Base-by-base conservation (phyloP, 2,329 filamentous ascomycete species). In the Scedosporium dehoogii region DNA sequence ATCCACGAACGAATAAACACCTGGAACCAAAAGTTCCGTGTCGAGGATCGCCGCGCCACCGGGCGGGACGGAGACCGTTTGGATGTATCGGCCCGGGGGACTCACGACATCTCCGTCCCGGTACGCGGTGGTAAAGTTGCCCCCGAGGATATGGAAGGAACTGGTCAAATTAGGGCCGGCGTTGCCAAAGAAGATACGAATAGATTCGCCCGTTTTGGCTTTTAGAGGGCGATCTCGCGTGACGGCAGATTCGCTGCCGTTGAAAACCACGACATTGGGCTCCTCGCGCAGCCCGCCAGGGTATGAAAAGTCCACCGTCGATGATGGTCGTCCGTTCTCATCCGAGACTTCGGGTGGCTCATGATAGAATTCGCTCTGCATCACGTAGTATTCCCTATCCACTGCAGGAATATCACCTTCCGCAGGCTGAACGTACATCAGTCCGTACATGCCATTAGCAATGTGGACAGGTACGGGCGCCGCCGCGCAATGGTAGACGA, bases 361-460 rank as follows among this genome's bases (percentile, higher is more conserved):
- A 51, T 73, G 71, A 63, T 73, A 74, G 62, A 73, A 72, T 62
- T 73, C 72, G 64, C 71, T 73, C 64, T 74, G 72, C 69, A 74
- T 70, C 18, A 74, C 72, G 64, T 71, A 74, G 64, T 73, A 74
- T 60, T 74, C 72, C 16, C 65, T 63, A 53, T 73, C 71, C 9
- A 72, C 72, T 0, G 68, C 63, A 0, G 71, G 70, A 0, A 73
- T 68, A 21, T 67, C 66, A 6, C 66, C 66, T 21, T 71, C 66
- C 9, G 68, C 72, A 2, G 71, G 70, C 64, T 73, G 71, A 14
- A 73, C 72, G 65, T 73, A 73, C 57, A 73, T 69, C 58, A 74
- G 68, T 10, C 72, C 72, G 61, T 72, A 73, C 72, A 74, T 74
- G 44, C 72, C 72, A 61, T 74, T 73, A 16, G 71, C 71, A 42